These are phyloP conservation scores for Waitea zeae DNA, from an alignment of 1,284 basidiomycete genomes.

Conservation along the genomic window DNA sequence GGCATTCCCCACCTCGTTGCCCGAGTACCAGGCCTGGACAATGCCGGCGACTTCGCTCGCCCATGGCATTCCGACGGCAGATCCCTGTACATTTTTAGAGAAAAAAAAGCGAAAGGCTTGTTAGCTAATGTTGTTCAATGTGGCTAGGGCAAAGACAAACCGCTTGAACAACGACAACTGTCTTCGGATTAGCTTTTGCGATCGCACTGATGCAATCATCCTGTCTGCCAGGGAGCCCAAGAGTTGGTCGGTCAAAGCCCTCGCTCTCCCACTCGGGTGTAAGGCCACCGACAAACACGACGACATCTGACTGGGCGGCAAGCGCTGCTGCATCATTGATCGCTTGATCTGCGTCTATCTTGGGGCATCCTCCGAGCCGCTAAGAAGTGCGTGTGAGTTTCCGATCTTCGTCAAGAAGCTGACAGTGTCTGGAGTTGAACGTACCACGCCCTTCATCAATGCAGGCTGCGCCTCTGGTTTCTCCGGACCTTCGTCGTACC, in stretches of 20 bases:
- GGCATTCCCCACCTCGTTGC: slow-evolving; percentile 61
- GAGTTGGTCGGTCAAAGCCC: slow-evolving; percentile 43
- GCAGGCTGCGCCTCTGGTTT: slow-evolving; percentile 34
- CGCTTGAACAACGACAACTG: slow-evolving; percentile 49
- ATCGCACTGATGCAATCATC: slow-evolving; percentile 45
- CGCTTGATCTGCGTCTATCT: slow-evolving; percentile 38
- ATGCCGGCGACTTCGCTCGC: slow-evolving; percentile 29
- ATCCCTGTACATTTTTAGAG: slow-evolving; percentile 23
- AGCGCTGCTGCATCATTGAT: slow-evolving; percentile 41
- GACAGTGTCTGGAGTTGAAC: slow-evolving; percentile 9
- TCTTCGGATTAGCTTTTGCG: slow-evolving; percentile 41
- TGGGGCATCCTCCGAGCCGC: slow-evolving; percentile 50
- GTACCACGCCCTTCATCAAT: slow-evolving; percentile 47
- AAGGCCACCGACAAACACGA: slow-evolving; percentile 44
- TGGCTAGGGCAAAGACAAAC: slow-evolving; percentile 4
- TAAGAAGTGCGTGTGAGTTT: slow-evolving; percentile 8
- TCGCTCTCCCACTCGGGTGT: slow-evolving; percentile 57
- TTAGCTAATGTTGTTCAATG: neutral
- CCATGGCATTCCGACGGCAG: slow-evolving; percentile 54
- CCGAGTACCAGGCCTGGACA: slow-evolving; percentile 53
- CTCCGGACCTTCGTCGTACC: slow-evolving; percentile 24
- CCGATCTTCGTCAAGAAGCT: too few relatives aligned
- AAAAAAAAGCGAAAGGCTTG: neutral
- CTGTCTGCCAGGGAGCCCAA: slow-evolving; percentile 39
- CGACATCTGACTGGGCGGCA: slow-evolving; percentile 37